Percentiles rank a stretch among this genome's conserved stretches.
These are phyloP conservation scores for Tuber microsphaerosporum DNA, from an alignment of 495 filamentous ascomycete genomes.

Conservation along the genomic window DNA sequence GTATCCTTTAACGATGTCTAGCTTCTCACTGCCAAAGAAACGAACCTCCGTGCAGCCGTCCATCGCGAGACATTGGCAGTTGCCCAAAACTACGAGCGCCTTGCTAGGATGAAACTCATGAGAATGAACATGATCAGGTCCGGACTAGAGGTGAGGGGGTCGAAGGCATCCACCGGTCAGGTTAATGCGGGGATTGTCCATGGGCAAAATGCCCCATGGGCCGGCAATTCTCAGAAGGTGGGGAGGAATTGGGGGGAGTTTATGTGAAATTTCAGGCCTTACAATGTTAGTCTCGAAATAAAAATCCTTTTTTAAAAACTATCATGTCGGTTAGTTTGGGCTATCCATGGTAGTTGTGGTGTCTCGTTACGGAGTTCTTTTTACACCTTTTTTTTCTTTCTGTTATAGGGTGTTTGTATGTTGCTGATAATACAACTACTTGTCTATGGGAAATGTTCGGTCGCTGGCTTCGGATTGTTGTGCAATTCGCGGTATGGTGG, in stretches of 20 bases:
- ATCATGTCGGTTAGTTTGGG: neutral
- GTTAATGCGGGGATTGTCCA: neutral
- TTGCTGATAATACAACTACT: neutral
- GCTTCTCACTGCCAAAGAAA: conserved; percentile 62
- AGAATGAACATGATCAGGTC: conserved; percentile 66
- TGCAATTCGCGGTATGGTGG: neutral
- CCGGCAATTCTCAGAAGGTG: neutral
- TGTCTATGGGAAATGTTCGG: neutral
- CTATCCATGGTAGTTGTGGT: neutral
- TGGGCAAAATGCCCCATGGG: neutral
- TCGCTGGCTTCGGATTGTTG: neutral
- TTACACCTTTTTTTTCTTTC: neutral
- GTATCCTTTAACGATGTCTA: conserved; percentile 38
- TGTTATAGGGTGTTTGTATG: neutral
- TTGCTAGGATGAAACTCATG: conserved; percentile 65
- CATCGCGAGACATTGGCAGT: conserved; percentile 60
- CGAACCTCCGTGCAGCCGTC: conserved; percentile 58
- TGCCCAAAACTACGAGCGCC: conserved; percentile 62
- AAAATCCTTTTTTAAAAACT: neutral
- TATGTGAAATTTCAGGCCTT: neutral
- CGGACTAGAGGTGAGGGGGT: conserved; percentile 61
- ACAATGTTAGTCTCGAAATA: neutral
- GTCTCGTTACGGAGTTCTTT: neutral
- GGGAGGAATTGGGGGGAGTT: neutral
- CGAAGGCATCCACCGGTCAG: conserved; percentile 21